Percentiles rank a stretch among this genome's conserved stretches.
Conservation (phyloP, 352 stramenopile genomes). For the Phytophthora pini region DNA sequence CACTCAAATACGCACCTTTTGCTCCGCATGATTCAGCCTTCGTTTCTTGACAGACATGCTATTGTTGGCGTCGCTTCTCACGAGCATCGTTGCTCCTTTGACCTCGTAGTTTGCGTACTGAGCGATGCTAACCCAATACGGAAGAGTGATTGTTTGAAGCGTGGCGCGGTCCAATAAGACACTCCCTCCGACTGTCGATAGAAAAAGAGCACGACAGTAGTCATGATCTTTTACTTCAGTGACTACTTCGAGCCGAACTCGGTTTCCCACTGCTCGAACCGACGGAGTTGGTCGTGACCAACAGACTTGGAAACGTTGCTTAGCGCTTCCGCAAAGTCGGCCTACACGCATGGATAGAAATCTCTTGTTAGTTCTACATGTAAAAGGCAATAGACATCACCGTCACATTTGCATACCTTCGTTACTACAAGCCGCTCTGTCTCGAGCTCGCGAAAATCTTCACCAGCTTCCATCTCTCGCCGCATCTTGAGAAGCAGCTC, state of each 20-base stretch:
- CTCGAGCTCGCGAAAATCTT: slow-evolving; percentile 53
- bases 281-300: slow-evolving; percentile 72
- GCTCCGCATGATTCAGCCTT: slow-evolving; percentile 10
- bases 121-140: neutral
- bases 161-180: slow-evolving; percentile 25
- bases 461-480: slow-evolving; percentile 48
- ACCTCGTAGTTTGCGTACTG: slow-evolving; percentile 5
- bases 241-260: slow-evolving; percentile 85
- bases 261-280: slow-evolving; percentile 79
- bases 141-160: slow-evolving; percentile 4
- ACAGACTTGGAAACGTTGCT: slow-evolving; percentile 88
- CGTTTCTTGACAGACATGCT: slow-evolving; percentile 17
- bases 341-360: slow-evolving; percentile 14
- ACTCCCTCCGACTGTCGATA: neutral
- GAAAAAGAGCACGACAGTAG: slow-evolving; percentile 16
- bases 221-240: neutral
- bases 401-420: slow-evolving; percentile 35
- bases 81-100: neutral
- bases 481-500: slow-evolving; percentile 67
- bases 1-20: slow-evolving; percentile 11
- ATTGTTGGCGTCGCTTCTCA: neutral
- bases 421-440: slow-evolving; percentile 68
- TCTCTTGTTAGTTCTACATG: neutral
- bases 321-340: slow-evolving; percentile 69
- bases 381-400: too few species aligned